phyloP scores from a whole-genome alignment of 176 grass and related monocot species.

The Elymus sibiricus region DNA sequence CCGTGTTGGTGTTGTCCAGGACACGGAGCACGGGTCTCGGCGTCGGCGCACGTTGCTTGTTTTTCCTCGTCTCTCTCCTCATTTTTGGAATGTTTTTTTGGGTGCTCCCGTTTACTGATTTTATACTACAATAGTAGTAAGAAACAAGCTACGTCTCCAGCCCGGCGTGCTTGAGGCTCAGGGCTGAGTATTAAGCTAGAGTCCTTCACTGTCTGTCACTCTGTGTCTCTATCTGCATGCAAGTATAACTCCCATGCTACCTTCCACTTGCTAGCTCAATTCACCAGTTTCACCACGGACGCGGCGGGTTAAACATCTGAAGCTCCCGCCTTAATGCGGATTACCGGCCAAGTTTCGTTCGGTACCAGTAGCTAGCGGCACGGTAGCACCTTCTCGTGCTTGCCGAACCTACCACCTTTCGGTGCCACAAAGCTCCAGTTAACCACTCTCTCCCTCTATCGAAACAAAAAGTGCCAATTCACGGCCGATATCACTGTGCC shows the following conservation, averaged over 20 bases:
- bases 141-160: background rate
- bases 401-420: background rate
- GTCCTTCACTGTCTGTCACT: too few species aligned
- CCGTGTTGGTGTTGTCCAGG: too few species aligned
- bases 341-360: too few species aligned
- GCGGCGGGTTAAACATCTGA: background rate
- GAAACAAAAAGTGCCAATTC: too few species aligned
- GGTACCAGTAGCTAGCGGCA: too few species aligned
- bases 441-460: background rate
- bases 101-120: background rate
- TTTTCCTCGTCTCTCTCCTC: background rate
- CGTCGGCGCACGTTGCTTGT: background rate
- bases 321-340: background rate
- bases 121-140: background rate
- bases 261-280: background rate
- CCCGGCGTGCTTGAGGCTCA: background rate
- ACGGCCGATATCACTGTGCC: background rate
- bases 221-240: background rate
- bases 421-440: background rate
- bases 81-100: background rate
- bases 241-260: background rate
- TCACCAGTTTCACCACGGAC: background rate
- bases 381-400: background rate
- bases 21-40: background rate
- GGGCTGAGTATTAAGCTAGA: background rate